A percentile compares a stretch with the other conserved stretches of the same genome.
Conservation (phyloP, 345 rosid genomes). For the Clarkia xantiana region DNA sequence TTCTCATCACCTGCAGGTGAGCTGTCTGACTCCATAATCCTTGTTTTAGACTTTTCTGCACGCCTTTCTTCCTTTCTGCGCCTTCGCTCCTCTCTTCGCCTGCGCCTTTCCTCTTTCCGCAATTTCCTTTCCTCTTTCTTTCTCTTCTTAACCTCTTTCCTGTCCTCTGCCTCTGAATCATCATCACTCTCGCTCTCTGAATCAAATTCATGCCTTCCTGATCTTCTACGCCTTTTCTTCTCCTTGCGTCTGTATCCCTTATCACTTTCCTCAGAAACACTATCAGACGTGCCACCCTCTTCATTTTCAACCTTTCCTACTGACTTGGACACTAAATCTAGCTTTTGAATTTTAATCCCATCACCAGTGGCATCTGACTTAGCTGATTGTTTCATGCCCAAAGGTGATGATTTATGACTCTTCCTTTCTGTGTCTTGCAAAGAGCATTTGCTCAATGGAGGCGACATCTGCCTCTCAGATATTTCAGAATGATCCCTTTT, state of each 20-base stretch:
- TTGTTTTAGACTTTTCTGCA: conserved; percentile 50
- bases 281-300: conserved; percentile 25
- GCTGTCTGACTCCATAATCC: conserved; percentile 10
- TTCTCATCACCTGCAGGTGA: conserved; percentile 7
- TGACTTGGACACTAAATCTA: conserved; percentile 14
- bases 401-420: conserved; percentile 5
- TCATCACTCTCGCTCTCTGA: conserved; percentile 53
- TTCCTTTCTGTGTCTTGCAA: conserved; percentile 7
- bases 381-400: conserved; percentile 22
- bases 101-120: conserved; percentile 75
- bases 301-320: conserved; percentile 31
- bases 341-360: conserved; percentile 11
- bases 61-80: conserved; percentile 62
- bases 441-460: conserved; percentile 18
- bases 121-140: conserved; percentile 74
- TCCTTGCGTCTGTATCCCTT: conserved; percentile 31
- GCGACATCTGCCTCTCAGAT: conserved; percentile 28
- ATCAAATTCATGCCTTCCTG: conserved; percentile 31
- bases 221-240: conserved; percentile 51
- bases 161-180: conserved; percentile 58
- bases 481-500: conserved; percentile 18
- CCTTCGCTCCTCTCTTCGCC: conserved; percentile 60
- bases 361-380: conserved; percentile 21
- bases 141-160: conserved; percentile 80
- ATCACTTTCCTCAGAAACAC: conserved; percentile 42